Evolutionary conservation across 1,284 basidiomycete genomes (phyloP), one percentile per base, ranked within the genome.

Genomic region (Clitocybe nebularis): DNA sequence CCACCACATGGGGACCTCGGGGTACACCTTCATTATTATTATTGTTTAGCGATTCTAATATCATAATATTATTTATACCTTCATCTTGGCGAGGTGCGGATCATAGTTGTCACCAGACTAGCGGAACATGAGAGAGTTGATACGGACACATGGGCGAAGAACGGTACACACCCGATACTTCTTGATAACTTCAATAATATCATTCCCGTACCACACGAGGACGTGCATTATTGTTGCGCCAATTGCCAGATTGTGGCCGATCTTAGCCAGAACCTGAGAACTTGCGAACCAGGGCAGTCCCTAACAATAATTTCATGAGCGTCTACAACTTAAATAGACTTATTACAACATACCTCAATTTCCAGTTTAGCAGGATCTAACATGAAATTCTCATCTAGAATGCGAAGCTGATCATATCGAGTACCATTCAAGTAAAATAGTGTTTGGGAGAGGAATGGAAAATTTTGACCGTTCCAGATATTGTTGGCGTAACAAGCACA

Each of bases 1-100:
- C 78, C 80, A 81, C 73, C 74, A 80, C 61, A 72, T 72, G 3
- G 78, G 79, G 3, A 79, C 76, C 46, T 75, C 75, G 36, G 64
- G 63, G 61, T 81, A 82, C 7, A 67, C 61, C 54, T 60, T 42
- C 36, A 47, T 26, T 32, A 8, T n/a, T 8, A 38, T 9, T 57
- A 36, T 26, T 4, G 13, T n/a, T 13, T 29, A 29, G 21, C 8
- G 32, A 17, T 10, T 10, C 10, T 5, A 3, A 17, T 8, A 21
- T 21, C 77, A 80, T 64, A 81, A 74, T 49, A 80, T 69, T 19
- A 72, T 9, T 42, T 44, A 36, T 10, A 56, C 63, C 61, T 77
- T 75, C 77, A 82, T 81, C 62, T 79, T 77, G 47, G 67, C 63
- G 22, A 69, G 66, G 55, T 78, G 75, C 5, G 69, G 65, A 51